These are phyloP conservation scores for Dryas integrifolia DNA, from an alignment of 331 rosid species.

Conservation along the genomic window DNA sequence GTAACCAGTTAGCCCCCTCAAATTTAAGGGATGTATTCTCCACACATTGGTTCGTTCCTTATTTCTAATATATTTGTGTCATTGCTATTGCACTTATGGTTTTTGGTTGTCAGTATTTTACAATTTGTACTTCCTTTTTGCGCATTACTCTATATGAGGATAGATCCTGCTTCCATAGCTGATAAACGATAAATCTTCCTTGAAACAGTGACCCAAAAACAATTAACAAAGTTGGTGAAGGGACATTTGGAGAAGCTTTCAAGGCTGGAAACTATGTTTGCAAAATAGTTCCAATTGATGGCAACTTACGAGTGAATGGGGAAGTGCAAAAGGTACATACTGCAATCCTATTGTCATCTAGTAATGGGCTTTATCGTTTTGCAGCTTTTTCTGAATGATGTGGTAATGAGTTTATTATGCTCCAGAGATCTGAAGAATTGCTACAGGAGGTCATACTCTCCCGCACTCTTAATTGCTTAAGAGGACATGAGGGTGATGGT, in stretches of 20 bases:
- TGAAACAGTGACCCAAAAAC: conserved; percentile 54
- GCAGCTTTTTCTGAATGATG: conserved; percentile 3
- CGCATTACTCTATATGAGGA: neutral
- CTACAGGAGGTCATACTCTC: conserved; percentile 89
- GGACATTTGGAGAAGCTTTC: conserved; percentile 94
- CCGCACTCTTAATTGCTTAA: conserved; percentile 74
- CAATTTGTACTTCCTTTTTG: neutral
- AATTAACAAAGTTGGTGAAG: conserved; percentile 81
- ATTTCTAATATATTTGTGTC: conserved; percentile 11
- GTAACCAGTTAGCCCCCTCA: conserved; percentile 79
- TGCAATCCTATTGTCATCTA: neutral
- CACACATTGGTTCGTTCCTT: conserved; percentile 52
- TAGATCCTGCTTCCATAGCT: conserved; percentile 22
- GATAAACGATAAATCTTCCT: conserved; percentile 20
- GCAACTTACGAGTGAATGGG: conserved; percentile 75
- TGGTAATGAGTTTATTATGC: conserved; percentile 18
- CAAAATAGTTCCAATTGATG: conserved; percentile 91
- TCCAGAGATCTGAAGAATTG: conserved; percentile 79
- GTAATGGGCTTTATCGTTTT: neutral
- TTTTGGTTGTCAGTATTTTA: neutral
- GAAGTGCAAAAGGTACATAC: conserved; percentile 79
- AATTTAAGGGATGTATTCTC: conserved; percentile 55
- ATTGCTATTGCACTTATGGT: neutral
- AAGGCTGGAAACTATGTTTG: conserved; percentile 73
- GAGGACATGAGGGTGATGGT: conserved; percentile 41